These are phyloP conservation scores for Allodekkera sacchari DNA, from an alignment of 805 yeast genomes.

Conservation along the genomic window DNA sequence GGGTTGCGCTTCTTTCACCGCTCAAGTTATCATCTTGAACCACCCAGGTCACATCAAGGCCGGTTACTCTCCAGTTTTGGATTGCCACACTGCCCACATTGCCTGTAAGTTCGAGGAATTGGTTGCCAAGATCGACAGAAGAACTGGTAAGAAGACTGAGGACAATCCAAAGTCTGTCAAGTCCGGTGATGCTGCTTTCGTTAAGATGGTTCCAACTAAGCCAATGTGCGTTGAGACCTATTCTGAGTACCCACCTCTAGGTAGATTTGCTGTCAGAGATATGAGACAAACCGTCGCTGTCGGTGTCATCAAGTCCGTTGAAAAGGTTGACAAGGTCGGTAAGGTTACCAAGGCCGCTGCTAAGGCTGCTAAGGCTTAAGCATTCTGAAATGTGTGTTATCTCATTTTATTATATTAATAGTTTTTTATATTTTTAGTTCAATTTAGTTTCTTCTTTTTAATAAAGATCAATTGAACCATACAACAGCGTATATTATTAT, in stretches of 20 bases:
- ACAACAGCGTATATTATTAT: too few species aligned
- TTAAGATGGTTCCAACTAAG: slow-evolving; percentile 79
- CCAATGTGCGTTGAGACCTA: slow-evolving; percentile 94
- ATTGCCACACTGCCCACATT: slow-evolving; percentile 90
- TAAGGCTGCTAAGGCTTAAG: too few species aligned
- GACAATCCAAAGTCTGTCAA: slow-evolving; percentile 88
- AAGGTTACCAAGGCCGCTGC: slow-evolving; percentile 96
- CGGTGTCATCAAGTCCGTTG: slow-evolving; percentile 97
- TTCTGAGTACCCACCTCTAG: slow-evolving; percentile 93
- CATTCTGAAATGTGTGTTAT: too few species aligned
- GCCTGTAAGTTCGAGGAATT: slow-evolving; percentile 84
- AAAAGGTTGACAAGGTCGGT: slow-evolving; percentile 75
- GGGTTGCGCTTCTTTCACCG: slow-evolving; percentile 63
- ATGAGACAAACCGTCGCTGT: slow-evolving; percentile 99
- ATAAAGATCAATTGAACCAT: too few species aligned
- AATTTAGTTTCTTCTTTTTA: too few species aligned
- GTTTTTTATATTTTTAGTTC: slow-evolving; percentile 1
- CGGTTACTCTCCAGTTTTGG: slow-evolving; percentile 87
- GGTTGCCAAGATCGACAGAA: slow-evolving; percentile 80
- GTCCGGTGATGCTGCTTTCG: slow-evolving; percentile 95
- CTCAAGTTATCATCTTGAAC: slow-evolving; percentile 82
- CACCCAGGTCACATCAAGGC: slow-evolving; percentile 88
- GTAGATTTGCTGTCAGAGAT: slow-evolving; percentile 98
- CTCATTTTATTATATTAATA: not conserved
- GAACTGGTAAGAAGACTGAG: slow-evolving; percentile 87